These are phyloP conservation scores for Phytophthora niederhauseri DNA, from an alignment of 352 stramenopile species.

Conservation along the genomic window DNA sequence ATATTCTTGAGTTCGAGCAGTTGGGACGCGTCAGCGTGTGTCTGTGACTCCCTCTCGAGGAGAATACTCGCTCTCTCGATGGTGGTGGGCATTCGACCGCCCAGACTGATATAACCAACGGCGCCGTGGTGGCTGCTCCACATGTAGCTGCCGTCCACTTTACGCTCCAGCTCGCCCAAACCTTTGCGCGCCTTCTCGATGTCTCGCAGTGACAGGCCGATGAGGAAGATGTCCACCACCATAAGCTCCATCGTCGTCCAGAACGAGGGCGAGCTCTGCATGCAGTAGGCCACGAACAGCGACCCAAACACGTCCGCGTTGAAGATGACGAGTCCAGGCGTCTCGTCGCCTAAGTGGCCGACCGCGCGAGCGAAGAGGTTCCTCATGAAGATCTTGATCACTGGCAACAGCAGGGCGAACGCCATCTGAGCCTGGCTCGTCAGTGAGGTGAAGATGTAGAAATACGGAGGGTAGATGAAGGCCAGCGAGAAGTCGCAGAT, in stretches of 20 bases:
- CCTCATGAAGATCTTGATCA: constrained; percentile 6
- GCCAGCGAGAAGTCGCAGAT: neutral
- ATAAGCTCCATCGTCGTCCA: constrained; percentile 13
- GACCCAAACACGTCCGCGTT: neutral
- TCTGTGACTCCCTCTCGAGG: neutral
- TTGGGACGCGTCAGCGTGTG: neutral
- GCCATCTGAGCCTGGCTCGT: neutral
- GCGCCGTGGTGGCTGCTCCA: neutral
- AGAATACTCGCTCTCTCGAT: constrained; percentile 1
- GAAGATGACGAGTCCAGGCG: neutral
- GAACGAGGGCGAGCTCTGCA: constrained; percentile 3
- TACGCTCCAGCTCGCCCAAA: neutral
- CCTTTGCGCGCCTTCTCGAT: constrained; percentile 4
- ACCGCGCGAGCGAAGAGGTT: neutral
- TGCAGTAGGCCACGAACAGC: constrained; percentile 3
- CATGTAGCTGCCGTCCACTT: neutral
- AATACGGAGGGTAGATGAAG: neutral
- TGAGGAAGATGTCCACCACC: constrained; percentile 10
- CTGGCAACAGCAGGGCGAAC: neutral
- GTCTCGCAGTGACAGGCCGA: constrained; percentile 4
- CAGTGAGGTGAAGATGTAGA: neutral
- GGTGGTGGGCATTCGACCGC: neutral
- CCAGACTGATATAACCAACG: neutral
- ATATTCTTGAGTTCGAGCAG: neutral
- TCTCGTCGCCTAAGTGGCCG: neutral